Evolutionary conservation across 306 rosid species (phyloP), one percentile per base, ranked within the genome.

Genomic region (Carpinus fangiana): DNA sequence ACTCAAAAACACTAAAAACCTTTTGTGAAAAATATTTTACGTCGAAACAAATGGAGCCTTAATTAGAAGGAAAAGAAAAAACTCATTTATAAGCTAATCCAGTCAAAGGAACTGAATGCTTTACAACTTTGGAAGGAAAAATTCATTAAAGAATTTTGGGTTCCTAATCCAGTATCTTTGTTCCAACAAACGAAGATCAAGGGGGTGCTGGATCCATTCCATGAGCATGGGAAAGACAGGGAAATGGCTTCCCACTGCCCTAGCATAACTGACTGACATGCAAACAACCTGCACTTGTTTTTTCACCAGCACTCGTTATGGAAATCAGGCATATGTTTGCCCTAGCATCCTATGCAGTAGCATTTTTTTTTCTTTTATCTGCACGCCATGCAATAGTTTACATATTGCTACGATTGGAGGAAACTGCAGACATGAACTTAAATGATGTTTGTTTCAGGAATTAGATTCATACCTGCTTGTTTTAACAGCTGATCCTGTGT

Each of bases 401-500:
- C 26, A 48, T 12, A 59, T 59, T 23, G 36, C 65, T 59, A 59
- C 36, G 3, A 23, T 26, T 59, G 17, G 36, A 4, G 31, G 16
- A 59, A 23, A 59, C 12, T 59, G 31, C 36, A 59, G 28, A 12
- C 6, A 13, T 4, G 14, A 23, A 59, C 65, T 21, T 23, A 21
- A 23, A 59, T 23, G 38, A 59, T 21, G 23, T 59, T 59, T 21
- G 28, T 23, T 59, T 70, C 59, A 54, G 13, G 43, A 55, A 18
- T 69, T 48, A 72, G 1, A 73, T 20, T n/a, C 80, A 74, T 78
- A 93, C 97, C 96, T 93, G 91, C 97, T 93, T 76, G 94, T 92
- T 92, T 92, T 94, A 73, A 94, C 96, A 55, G 96, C 94, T 73
- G 98, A 94, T 70, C 98, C 97, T 5, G 97, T 94, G 76, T 92